A percentile compares a stretch with the other conserved stretches of the same genome.
Evolutionary conservation across 495 filamentous ascomycete genomes (phyloP).

Genomic region (Penicillium angulare): DNA sequence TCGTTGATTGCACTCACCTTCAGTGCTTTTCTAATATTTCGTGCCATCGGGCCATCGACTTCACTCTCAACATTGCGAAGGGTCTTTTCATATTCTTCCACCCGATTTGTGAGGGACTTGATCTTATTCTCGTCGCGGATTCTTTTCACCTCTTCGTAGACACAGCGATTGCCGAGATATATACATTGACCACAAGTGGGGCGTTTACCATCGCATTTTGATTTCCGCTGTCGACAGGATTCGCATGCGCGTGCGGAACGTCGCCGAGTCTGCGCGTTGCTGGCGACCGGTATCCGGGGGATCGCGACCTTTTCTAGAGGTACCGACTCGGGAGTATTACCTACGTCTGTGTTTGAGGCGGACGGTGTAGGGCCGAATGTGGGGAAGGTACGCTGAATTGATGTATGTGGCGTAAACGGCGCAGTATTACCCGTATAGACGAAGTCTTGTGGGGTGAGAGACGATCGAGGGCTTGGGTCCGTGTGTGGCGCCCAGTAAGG

Average conservation of each 20-base stretch:
- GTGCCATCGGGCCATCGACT: constrained; percentile 26
- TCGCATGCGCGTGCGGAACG: constrained; percentile 62
- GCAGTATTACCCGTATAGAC: not conserved
- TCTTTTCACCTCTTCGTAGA: constrained; percentile 57
- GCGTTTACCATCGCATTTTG: constrained; percentile 57
- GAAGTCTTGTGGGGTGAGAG: no score
- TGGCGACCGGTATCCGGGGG: constrained; percentile 20
- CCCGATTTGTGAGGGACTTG: constrained; percentile 35
- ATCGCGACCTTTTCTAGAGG: constrained; percentile 32
- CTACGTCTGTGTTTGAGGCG: not conserved
- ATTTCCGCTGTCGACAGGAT: constrained; percentile 67
- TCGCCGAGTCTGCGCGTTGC: constrained; percentile 14
- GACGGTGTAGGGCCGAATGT: not conserved
- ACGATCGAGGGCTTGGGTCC: no score
- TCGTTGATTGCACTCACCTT: constrained; percentile 22
- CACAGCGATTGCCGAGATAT: constrained; percentile 46
- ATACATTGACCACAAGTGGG: constrained; percentile 55
- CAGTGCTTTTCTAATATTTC: constrained; percentile 33
- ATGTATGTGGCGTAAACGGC: not conserved
- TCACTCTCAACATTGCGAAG: constrained; percentile 36
- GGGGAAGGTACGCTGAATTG: not conserved
- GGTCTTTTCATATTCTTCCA: constrained; percentile 46
- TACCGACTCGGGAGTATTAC: not conserved
- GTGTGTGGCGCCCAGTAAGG: no score
- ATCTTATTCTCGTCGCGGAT: constrained; percentile 54